Evolutionary conservation across 176 grass and related monocot species (phyloP).

Genomic region (Tillandsia leiboldiana): DNA sequence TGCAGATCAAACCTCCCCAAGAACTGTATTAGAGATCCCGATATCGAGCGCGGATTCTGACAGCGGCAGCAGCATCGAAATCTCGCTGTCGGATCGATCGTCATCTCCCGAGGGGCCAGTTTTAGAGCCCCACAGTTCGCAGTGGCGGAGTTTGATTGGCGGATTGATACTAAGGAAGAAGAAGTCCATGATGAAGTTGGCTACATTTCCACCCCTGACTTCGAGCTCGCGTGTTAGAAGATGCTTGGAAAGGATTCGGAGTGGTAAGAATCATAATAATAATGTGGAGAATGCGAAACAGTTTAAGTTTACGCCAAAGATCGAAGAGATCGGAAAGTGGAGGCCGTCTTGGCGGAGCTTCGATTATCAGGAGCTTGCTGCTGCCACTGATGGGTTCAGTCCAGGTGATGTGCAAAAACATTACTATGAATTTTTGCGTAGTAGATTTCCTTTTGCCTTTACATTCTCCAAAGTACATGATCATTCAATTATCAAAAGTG

Average conservation of each 20-base stretch:
- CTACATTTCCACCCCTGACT: slow-evolving; percentile 54
- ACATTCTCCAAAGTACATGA: background rate
- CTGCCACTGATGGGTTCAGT: slow-evolving; percentile 71
- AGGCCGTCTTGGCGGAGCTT: slow-evolving; percentile 95
- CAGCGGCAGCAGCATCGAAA: slow-evolving; percentile 28
- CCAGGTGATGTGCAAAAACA: slow-evolving; percentile 38
- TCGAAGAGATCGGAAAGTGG: slow-evolving; percentile 54
- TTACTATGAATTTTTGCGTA: background rate
- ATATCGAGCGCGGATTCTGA: slow-evolving; percentile 35
- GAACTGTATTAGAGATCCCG: slow-evolving; percentile 44
- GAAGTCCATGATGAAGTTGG: slow-evolving; percentile 50
- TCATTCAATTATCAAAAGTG: no score
- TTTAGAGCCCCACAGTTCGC: slow-evolving; percentile 31
- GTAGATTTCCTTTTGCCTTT: background rate
- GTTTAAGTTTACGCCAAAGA: slow-evolving; percentile 4
- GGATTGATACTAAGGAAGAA: slow-evolving; percentile 65
- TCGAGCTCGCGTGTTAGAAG: slow-evolving; percentile 37
- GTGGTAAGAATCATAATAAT: slow-evolving; percentile 28
- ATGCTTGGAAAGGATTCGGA: slow-evolving; percentile 51
- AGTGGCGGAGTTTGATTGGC: slow-evolving; percentile 67
- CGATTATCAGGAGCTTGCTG: slow-evolving; percentile 61
- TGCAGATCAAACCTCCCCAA: slow-evolving; percentile 36
- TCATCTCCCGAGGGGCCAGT: slow-evolving; percentile 2
- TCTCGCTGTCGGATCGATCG: slow-evolving; percentile 40
- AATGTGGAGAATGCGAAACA: no score